These are phyloP conservation scores for Clavispora phyllophila DNA, from an alignment of 805 yeast species.

Conservation along the genomic window DNA sequence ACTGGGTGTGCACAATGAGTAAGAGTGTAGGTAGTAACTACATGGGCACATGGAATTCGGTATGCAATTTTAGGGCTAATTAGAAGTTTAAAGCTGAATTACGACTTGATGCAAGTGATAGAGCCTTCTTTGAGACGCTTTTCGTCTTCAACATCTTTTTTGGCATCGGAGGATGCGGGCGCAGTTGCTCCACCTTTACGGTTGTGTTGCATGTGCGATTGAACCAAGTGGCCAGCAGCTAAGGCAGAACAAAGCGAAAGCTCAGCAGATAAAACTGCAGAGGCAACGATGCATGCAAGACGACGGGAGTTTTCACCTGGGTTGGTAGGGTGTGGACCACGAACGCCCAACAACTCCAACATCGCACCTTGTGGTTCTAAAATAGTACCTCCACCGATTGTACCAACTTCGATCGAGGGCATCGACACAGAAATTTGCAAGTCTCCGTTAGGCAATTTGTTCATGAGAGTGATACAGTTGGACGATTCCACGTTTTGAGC, in stretches of 20 bases:
- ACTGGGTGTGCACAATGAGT: too few species aligned
- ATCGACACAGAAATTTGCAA: slow-evolving; percentile 92
- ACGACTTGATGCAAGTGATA: slow-evolving; percentile 65
- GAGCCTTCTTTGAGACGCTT: slow-evolving; percentile 64
- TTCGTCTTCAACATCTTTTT: slow-evolving; percentile 17
- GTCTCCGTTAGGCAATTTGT: slow-evolving; percentile 58
- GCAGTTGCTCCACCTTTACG: slow-evolving; percentile 53
- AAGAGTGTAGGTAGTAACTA: too few species aligned
- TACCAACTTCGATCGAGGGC: slow-evolving; percentile 99
- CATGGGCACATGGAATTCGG: background rate
- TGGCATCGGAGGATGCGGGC: slow-evolving; percentile 21
- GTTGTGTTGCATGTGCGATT: slow-evolving; percentile 95
- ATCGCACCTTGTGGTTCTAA: slow-evolving; percentile 95
- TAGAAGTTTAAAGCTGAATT: background rate
- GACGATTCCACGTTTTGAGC: slow-evolving; percentile 98
- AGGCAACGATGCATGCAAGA: slow-evolving; percentile 87
- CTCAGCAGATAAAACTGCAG: slow-evolving; percentile 95
- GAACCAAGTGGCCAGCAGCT: slow-evolving; percentile 98
- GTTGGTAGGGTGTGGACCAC: slow-evolving; percentile 88
- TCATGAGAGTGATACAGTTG: slow-evolving; percentile 95
- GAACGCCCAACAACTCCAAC: slow-evolving; percentile 89
- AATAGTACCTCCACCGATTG: slow-evolving; percentile 98
- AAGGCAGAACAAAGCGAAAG: slow-evolving; percentile 90
- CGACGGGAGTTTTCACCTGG: slow-evolving; percentile 96
- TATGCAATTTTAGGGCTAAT: background rate